Percentiles rank a stretch among this genome's conserved stretches.
These are phyloP conservation scores for Camellia japonica DNA, from an alignment of 148 eudicot genomes.

Conservation along the genomic window DNA sequence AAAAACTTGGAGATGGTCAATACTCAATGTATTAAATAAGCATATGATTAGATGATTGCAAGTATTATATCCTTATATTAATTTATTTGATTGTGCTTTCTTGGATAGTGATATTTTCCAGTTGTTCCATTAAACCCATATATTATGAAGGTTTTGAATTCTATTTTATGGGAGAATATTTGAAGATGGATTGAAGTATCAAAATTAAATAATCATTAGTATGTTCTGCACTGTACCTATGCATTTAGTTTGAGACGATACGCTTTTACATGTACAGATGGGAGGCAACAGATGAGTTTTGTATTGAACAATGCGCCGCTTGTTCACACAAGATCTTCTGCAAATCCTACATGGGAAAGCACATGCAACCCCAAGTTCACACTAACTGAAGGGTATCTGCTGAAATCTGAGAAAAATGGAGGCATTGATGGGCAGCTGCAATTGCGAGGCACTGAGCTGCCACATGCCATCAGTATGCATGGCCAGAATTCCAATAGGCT, in stretches of 20 bases:
- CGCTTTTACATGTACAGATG: slow-evolving; percentile 41
- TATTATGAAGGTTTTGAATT: too few species aligned
- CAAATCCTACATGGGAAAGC: slow-evolving; percentile 47
- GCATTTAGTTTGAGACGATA: slow-evolving; percentile 8
- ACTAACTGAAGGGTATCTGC: slow-evolving; percentile 34
- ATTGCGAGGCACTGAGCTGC: slow-evolving; percentile 34
- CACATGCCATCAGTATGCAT: slow-evolving; percentile 34
- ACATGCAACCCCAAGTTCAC: slow-evolving; percentile 48
- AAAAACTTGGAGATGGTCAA: neutral
- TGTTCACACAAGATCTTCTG: slow-evolving; percentile 41
- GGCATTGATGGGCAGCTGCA: slow-evolving; percentile 39
- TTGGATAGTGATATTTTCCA: neutral
- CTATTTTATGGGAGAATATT: too few species aligned
- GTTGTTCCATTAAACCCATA: neutral
- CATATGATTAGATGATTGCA: neutral
- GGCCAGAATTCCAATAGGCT: slow-evolving; percentile 39
- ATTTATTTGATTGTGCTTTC: neutral
- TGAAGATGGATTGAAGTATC: neutral
- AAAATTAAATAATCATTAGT: neutral
- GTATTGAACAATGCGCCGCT: slow-evolving; percentile 45
- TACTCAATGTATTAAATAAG: neutral
- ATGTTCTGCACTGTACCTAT: neutral
- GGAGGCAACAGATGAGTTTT: slow-evolving; percentile 60
- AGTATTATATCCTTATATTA: neutral
- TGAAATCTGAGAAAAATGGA: slow-evolving; percentile 38